phyloP scores from a whole-genome alignment of 306 rosid species.

The Dryas drummondii region DNA sequence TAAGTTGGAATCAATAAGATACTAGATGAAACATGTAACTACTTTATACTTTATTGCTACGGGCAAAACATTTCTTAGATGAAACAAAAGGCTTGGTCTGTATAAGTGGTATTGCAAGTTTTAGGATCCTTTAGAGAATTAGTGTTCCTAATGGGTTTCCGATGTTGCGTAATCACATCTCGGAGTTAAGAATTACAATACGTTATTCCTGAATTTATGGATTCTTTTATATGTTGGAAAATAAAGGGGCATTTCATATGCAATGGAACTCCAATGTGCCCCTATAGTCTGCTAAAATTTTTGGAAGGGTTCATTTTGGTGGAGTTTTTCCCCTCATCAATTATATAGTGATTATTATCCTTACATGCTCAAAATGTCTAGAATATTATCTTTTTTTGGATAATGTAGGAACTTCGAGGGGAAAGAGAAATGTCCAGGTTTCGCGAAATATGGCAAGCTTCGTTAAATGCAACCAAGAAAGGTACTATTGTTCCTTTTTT shows the following conservation, averaged over 20 bases:
- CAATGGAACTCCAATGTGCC: background rate
- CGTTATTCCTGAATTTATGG: background rate
- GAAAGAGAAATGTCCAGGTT: conserved; percentile 65
- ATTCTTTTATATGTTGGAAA: background rate
- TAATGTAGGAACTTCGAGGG: conserved; percentile 18
- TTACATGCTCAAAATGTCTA: background rate
- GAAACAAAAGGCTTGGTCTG: no score
- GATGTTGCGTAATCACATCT: no score
- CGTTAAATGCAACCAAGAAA: conserved; percentile 73
- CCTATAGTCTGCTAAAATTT: no score
- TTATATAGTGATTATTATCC: background rate
- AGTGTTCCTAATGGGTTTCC: background rate
- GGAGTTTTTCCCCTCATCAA: background rate
- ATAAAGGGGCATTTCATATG: background rate
- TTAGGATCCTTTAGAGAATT: background rate
- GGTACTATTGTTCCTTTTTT: conserved; percentile 33
- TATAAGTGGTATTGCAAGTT: background rate
- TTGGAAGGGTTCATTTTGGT: background rate
- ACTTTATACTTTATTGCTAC: background rate
- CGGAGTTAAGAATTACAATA: background rate
- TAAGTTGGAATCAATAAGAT: background rate
- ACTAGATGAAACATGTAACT: background rate
- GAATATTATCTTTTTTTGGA: background rate
- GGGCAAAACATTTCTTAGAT: no score
- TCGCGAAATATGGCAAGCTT: conserved; percentile 66